Evolutionary conservation across 2,329 filamentous ascomycete genomes (phyloP).

Genomic region (Trichophyton benhamiae): DNA sequence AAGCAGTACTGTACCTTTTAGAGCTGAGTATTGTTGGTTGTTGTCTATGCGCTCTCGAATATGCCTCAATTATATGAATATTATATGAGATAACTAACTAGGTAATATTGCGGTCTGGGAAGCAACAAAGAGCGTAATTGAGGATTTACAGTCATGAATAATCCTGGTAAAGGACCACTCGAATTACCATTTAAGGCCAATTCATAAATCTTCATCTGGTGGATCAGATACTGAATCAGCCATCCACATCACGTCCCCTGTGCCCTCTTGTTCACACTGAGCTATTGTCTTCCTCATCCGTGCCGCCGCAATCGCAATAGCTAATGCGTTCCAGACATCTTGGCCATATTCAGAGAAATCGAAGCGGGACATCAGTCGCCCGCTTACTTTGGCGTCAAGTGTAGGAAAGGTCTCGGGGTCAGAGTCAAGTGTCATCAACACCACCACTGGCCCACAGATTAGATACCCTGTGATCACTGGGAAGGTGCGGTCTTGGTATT

Average conservation of each 20-base stretch:
- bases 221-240: not conserved
- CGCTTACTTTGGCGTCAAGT: slow-evolving; percentile 14
- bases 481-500: slow-evolving; percentile 17
- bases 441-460: slow-evolving; percentile 41
- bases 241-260: slow-evolving; percentile 13
- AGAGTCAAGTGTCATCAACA: slow-evolving; percentile 40
- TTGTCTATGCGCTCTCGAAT: no score
- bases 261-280: slow-evolving; percentile 28
- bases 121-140: no score
- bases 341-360: slow-evolving; percentile 41
- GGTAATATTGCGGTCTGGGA: not conserved
- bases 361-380: slow-evolving; percentile 38
- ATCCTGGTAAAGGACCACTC: no score
- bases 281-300: slow-evolving; percentile 42
- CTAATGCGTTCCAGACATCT: slow-evolving; percentile 50
- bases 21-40: no score
- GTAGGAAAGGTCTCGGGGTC: slow-evolving; percentile 21
- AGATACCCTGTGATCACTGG: slow-evolving; percentile 45
- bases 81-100: not conserved
- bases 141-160: no score
- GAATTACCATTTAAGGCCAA: not conserved
- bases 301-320: slow-evolving; percentile 44
- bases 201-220: not conserved
- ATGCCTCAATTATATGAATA: not conserved
- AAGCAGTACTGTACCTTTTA: no score